These are phyloP conservation scores for Xylaria sp. DNA, from an alignment of 2,329 filamentous ascomycete species.

Conservation along the genomic window DNA sequence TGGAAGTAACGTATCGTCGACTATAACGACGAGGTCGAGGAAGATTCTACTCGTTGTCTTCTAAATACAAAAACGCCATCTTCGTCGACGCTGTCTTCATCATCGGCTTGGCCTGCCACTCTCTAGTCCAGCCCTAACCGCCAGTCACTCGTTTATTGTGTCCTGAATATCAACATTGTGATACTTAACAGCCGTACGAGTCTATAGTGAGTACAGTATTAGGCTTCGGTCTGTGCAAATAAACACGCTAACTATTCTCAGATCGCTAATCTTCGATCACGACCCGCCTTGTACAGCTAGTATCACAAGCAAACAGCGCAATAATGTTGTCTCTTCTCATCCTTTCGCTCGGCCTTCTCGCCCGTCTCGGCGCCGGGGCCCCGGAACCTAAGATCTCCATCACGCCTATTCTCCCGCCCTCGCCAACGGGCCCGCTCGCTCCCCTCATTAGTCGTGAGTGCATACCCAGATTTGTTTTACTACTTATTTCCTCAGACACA, in stretches of 20 bases:
- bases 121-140: background rate
- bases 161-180: background rate
- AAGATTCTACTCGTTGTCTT: background rate
- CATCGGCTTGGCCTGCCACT: conserved; percentile 6
- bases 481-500: background rate
- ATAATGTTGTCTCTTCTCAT: conserved; percentile 23
- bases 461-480: background rate
- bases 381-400: conserved; percentile 23
- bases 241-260: background rate
- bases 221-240: background rate
- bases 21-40: background rate
- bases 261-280: background rate
- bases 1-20: background rate
- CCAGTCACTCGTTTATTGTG: background rate
- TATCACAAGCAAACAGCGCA: background rate
- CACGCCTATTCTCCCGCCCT: conserved; percentile 11
- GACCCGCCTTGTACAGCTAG: background rate
- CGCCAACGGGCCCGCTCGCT: conserved; percentile 24
- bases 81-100: background rate
- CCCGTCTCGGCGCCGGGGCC: conserved; percentile 8
- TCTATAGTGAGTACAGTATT: background rate
- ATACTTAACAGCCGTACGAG: background rate
- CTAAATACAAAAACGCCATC: background rate
- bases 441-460: conserved; percentile 37
- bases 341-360: conserved; percentile 13